A percentile compares a stretch with the other conserved stretches of the same genome.
Conservation (phyloP, 2,329 filamentous ascomycete genomes). For the Stagonosporopsis vannaccii region DNA sequence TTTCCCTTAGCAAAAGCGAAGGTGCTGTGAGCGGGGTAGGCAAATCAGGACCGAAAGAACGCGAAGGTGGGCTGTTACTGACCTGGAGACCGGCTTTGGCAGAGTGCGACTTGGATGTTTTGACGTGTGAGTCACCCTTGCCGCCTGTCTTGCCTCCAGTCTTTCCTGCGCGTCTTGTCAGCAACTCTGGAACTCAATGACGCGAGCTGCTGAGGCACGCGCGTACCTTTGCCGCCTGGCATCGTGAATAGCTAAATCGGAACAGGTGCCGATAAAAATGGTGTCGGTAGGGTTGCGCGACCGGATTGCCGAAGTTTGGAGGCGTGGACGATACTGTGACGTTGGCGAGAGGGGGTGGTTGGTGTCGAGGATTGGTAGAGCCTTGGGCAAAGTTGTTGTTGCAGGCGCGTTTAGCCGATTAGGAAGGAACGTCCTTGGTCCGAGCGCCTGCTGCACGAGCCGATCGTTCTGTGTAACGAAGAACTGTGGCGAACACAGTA, state of each 20-base stretch:
- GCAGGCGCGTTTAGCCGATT: conserved; percentile 39
- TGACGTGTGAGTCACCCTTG: conserved; percentile 78
- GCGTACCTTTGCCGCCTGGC: conserved; percentile 94
- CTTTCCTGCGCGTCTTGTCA: conserved; percentile 53
- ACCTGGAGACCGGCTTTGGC: conserved; percentile 96
- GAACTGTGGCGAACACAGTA: conserved; percentile 1
- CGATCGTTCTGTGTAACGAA: conserved; percentile 23
- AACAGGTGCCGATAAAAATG: conserved; percentile 31
- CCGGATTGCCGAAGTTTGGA: conserved; percentile 32
- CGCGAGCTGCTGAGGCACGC: conserved; percentile 36
- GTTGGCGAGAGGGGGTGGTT: conserved; percentile 44
- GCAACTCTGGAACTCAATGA: conserved; percentile 24
- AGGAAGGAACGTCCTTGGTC: conserved; percentile 29
- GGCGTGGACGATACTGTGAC: conserved; percentile 40
- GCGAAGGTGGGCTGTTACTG: conserved; percentile 54
- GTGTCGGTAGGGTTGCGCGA: conserved; percentile 44
- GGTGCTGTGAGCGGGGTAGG: conserved; percentile 28
- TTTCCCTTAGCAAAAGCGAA: conserved; percentile 19
- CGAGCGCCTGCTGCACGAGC: conserved; percentile 31
- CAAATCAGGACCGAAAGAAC: conserved; percentile 26
- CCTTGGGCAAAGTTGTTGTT: conserved; percentile 41
- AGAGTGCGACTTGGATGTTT: conserved; percentile 92
- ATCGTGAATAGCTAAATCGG: conserved; percentile 53
- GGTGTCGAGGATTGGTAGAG: conserved; percentile 34
- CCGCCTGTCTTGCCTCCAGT: conserved; percentile 88